phyloP scores from a whole-genome alignment of 2,329 filamentous ascomycete species.

The Fusarium fujikuroi region DNA sequence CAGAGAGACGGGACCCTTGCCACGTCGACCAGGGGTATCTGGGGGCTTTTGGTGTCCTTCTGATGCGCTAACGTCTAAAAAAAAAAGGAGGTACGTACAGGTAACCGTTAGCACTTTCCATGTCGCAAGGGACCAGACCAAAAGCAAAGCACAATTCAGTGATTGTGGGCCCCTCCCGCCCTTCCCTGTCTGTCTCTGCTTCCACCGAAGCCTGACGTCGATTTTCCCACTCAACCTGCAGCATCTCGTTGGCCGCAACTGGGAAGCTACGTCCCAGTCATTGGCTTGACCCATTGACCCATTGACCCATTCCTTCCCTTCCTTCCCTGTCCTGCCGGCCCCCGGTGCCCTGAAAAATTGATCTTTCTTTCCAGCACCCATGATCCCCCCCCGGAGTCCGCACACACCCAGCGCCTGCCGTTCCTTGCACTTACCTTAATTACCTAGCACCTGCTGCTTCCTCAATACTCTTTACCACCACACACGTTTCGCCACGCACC shows the following conservation, averaged over 20 bases:
- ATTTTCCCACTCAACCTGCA: slow-evolving; percentile 37
- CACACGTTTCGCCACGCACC: slow-evolving; percentile 45
- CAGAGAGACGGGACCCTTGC: slow-evolving; percentile 36
- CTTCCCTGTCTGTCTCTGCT: slow-evolving; percentile 24
- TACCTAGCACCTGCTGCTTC: slow-evolving; percentile 39
- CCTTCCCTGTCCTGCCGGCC: slow-evolving; percentile 34
- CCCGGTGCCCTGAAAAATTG: slow-evolving; percentile 42
- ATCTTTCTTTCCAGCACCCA: slow-evolving; percentile 22
- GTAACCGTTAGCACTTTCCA: slow-evolving; percentile 10
- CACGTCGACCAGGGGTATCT: slow-evolving; percentile 31
- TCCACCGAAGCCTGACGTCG: slow-evolving; percentile 35
- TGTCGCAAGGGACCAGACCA: slow-evolving; percentile 27
- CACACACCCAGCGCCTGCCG: slow-evolving; percentile 31
- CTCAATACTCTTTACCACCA: slow-evolving; percentile 38
- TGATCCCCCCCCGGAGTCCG: slow-evolving; percentile 37
- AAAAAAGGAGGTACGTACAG: slow-evolving; percentile 28
- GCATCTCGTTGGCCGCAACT: slow-evolving; percentile 23
- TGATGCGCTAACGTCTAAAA: slow-evolving; percentile 20
- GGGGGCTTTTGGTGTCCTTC: slow-evolving; percentile 27
- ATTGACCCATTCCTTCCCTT: slow-evolving; percentile 38
- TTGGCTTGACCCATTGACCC: slow-evolving; percentile 7
- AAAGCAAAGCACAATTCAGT: slow-evolving; percentile 35
- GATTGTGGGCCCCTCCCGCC: slow-evolving; percentile 32
- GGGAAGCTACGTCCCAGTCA: slow-evolving; percentile 12
- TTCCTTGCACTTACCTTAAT: slow-evolving; percentile 42